A percentile compares a stretch with the other conserved stretches of the same genome.
Conservation (phyloP, 2,329 filamentous ascomycete genomes). For the Thelonectria rubi region DNA sequence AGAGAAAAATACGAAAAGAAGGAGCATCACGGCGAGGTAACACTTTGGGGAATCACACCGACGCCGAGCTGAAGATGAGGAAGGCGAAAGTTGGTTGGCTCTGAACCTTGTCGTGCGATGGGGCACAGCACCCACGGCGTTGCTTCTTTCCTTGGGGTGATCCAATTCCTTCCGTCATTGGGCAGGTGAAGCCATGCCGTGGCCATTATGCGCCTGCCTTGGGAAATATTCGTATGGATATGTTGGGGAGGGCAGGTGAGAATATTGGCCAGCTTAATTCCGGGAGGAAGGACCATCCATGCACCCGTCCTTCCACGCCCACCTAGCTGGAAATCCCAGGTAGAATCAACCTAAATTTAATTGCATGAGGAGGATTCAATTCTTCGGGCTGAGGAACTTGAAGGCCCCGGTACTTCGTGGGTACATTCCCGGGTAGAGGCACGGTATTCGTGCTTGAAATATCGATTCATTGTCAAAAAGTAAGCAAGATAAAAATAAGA, state of each 20-base stretch:
- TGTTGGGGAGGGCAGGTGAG: neutral
- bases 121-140: neutral
- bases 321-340: neutral
- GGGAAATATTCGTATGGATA: neutral
- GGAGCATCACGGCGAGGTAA: neutral
- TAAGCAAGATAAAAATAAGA: neutral
- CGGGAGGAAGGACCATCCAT: conserved; percentile 14
- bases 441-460: neutral
- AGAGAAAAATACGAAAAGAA: neutral
- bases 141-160: neutral
- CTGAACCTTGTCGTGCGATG: conserved; percentile 8
- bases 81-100: conserved; percentile 15
- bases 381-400: too few species aligned
- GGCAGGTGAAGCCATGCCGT: neutral
- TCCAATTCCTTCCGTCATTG: neutral
- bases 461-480: conserved; percentile 9
- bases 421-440: too few species aligned
- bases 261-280: neutral
- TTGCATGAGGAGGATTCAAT: conserved; percentile 1
- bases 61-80: conserved; percentile 9
- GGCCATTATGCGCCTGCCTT: neutral
- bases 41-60: conserved; percentile 10
- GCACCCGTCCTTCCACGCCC: conserved; percentile 1
- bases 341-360: conserved; percentile 5
- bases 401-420: too few species aligned